A percentile compares a stretch with the other conserved stretches of the same genome.
These are phyloP conservation scores for Tulasnella sp. DNA, from an alignment of 768 basidiomycete species.

Conservation along the genomic window DNA sequence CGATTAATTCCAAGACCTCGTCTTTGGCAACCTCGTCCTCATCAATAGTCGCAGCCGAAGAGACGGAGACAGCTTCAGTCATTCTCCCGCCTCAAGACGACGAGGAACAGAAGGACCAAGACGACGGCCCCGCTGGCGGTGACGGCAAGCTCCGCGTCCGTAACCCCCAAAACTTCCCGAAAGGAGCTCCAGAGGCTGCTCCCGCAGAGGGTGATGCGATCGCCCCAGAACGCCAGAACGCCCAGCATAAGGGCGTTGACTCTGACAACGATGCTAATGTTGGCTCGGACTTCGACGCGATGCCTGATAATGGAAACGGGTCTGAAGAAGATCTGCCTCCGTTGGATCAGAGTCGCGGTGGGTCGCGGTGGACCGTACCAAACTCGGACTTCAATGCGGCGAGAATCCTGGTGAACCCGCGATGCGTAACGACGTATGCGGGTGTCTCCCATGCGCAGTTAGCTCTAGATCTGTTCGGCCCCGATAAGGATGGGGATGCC, in stretches of 20 bases:
- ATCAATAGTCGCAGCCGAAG: background rate
- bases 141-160: background rate
- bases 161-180: background rate
- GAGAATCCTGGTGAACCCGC: conserved; percentile 87
- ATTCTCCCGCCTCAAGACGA: background rate
- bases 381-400: conserved; percentile 84
- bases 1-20: background rate
- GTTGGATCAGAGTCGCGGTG: conserved; percentile 22
- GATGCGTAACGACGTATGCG: conserved; percentile 96
- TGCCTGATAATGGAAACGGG: conserved; percentile 49
- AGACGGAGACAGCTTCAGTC: too few relatives aligned
- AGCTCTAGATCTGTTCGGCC: conserved; percentile 86
- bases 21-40: background rate
- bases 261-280: conserved; percentile 66
- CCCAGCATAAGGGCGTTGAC: conserved; percentile 11
- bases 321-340: conserved; percentile 1
- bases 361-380: conserved; percentile 45
- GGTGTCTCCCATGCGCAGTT: conserved; percentile 94
- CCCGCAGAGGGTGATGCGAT: conserved; percentile 9
- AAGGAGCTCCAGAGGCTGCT: conserved; percentile 11
- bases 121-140: conserved; percentile 2
- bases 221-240: background rate
- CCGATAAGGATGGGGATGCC: conserved; percentile 45
- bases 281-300: conserved; percentile 82
- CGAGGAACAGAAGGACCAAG: conserved; percentile 2